phyloP scores from a whole-genome alignment of 1,284 basidiomycete species.

The Hymenochaete sp. region DNA sequence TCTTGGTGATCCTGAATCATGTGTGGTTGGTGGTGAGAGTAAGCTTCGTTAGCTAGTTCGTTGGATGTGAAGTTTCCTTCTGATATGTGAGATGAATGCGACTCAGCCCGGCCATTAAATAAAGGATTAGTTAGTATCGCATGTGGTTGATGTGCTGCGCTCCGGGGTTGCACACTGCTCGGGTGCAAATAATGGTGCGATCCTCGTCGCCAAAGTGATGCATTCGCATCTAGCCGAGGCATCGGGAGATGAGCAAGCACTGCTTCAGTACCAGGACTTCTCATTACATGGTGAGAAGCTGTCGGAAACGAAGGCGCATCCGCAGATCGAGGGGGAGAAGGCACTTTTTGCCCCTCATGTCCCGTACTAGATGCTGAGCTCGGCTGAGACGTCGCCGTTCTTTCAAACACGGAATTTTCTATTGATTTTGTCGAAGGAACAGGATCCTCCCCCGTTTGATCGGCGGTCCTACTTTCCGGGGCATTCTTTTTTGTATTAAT shows the following conservation, averaged over 20 bases:
- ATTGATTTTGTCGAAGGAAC: neutral
- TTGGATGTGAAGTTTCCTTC: no score
- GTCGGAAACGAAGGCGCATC: neutral
- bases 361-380: no score
- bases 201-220: no score
- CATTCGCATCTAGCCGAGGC: conserved; percentile 12
- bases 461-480: neutral
- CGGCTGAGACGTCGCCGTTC: neutral
- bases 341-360: no score
- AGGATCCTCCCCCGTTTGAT: neutral
- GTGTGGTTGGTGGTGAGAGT: conserved; percentile 5
- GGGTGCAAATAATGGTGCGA: no score
- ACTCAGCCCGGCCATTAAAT: no score
- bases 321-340: no score
- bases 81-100: no score
- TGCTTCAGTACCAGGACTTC: conserved; percentile 14
- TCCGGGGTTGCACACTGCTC: neutral
- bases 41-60: conserved; percentile 2
- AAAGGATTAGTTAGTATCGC: neutral
- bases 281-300: neutral
- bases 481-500: neutral
- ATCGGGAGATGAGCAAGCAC: conserved; percentile 12
- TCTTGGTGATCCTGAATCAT: neutral
- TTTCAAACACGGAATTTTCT: neutral
- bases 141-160: conserved; percentile 2